These are phyloP conservation scores for Mucor saturninus DNA, from an alignment of 371 early-diverging fungal genomes.

Conservation along the genomic window DNA sequence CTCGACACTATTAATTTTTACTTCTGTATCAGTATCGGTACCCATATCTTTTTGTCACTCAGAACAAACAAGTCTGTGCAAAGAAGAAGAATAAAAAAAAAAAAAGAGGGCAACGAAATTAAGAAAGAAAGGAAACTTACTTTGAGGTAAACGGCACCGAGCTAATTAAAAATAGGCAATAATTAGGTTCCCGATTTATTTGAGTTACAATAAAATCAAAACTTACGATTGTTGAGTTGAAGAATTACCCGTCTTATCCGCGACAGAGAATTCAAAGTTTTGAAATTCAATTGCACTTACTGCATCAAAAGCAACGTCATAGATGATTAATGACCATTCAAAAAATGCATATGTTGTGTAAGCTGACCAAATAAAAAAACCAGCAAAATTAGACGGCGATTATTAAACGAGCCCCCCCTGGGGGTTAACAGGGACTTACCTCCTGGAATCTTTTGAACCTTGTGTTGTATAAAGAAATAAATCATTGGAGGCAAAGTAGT, in stretches of 20 bases:
- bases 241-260: constrained; percentile 46
- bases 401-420: neutral
- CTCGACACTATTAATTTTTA: constrained; percentile 31
- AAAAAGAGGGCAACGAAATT: constrained; percentile 1
- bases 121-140: constrained; percentile 17
- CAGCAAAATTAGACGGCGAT: neutral
- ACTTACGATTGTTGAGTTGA: constrained; percentile 29
- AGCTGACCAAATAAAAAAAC: constrained; percentile 42
- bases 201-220: constrained; percentile 5
- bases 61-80: constrained; percentile 3
- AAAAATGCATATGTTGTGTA: constrained; percentile 84
- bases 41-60: neutral
- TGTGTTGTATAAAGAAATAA: constrained; percentile 80
- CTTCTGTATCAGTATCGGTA: neutral
- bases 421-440: constrained; percentile 36
- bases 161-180: constrained; percentile 10
- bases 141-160: constrained; percentile 27
- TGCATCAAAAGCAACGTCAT: constrained; percentile 82
- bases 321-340: constrained; percentile 82
- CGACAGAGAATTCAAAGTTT: constrained; percentile 56
- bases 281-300: constrained; percentile 73
- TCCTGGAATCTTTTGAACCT: constrained; percentile 73
- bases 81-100: constrained; percentile 9
- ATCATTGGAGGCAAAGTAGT: constrained; percentile 74
- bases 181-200: constrained; percentile 13